Base-by-base conservation (phyloP, 805 yeast species). In the Saitoella complicata region DNA sequence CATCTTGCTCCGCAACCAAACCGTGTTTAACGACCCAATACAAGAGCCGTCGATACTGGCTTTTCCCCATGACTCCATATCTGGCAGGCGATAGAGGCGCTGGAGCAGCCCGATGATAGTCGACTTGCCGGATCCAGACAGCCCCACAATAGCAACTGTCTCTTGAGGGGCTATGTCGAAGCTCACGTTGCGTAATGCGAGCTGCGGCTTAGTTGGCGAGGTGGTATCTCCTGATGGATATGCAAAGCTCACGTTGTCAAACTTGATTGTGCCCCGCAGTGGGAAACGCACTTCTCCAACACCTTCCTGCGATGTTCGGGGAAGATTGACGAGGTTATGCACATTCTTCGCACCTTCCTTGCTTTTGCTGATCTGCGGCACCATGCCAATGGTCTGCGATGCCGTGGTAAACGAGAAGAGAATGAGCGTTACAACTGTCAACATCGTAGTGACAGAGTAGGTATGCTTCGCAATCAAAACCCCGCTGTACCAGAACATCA, bases 121-220 rank as follows among this genome's bases (percentile, higher is more conserved):
- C 0, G 95, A 80, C 59, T 91, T 91, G 0, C 99, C 99, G 9
- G 80, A 71, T 0, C 99, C 99, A 1, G 96, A 83, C 34, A 72
- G 75, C 0, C 98, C 99, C 3, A 78, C 73, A 1, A 91, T 59
- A 0, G 83, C 91, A 13, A 80, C 65, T 0, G 72, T 64, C 45
- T 75, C 73, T 12, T 73, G 72, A 7, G 62, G 53, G 0, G 54
- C 31, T 1, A 87, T 57, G 0, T 47, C 38, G 32, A 80, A 61
- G 7, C 60, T 58, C 5, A 81, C 52, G 32, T 68, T 53, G 1
- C 63, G 59, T 45, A 58, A 41, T n/a, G 47, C 49, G 80, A 83
- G 2, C 51, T 51, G 2, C 77, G 81, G 71, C 8, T 53, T 46
- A 13, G 78, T 57, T 1, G 21, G n/a, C 40, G 32, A 12, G 32